Evolutionary conservation across 2,329 filamentous ascomycete species (phyloP).

Genomic region (Ophiognomonia clavigignenti-juglandacearum): DNA sequence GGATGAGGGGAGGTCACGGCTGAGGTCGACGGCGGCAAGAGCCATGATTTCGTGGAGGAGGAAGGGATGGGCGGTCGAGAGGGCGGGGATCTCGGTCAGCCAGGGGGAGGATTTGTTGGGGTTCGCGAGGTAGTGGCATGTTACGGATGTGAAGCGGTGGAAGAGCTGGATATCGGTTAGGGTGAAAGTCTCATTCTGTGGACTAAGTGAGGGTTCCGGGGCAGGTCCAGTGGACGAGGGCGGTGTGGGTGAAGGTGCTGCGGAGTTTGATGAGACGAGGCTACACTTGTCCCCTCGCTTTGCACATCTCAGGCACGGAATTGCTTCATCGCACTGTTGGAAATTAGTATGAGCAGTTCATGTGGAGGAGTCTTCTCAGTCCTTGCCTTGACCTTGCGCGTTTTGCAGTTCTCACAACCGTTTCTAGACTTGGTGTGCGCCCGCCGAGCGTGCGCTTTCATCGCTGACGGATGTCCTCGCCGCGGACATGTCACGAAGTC

Average conservation of each 20-base stretch:
- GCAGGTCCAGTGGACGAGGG: not conserved
- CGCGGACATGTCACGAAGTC: too few relatives aligned
- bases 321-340: conserved; percentile 22
- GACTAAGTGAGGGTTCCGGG: not conserved
- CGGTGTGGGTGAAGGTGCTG: not conserved
- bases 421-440: conserved; percentile 15
- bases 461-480: too few relatives aligned
- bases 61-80: conserved; percentile 20
- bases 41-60: conserved; percentile 23
- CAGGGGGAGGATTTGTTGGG: conserved; percentile 15
- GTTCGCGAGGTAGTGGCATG: conserved; percentile 18
- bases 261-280: conserved; percentile 7
- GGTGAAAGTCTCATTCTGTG: conserved; percentile 15
- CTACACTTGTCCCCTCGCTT: conserved; percentile 21
- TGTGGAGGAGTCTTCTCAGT: not conserved
- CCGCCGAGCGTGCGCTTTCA: too few relatives aligned
- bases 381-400: conserved; percentile 12
- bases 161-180: conserved; percentile 20
- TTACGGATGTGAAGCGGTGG: conserved; percentile 19
- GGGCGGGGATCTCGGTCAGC: conserved; percentile 16
- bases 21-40: conserved; percentile 20
- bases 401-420: conserved; percentile 12
- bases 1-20: conserved; percentile 11
- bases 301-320: conserved; percentile 21
- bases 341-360: not conserved